Evolutionary conservation across 176 grass and related monocot genomes (phyloP).

Genomic region (Otatea glauca): DNA sequence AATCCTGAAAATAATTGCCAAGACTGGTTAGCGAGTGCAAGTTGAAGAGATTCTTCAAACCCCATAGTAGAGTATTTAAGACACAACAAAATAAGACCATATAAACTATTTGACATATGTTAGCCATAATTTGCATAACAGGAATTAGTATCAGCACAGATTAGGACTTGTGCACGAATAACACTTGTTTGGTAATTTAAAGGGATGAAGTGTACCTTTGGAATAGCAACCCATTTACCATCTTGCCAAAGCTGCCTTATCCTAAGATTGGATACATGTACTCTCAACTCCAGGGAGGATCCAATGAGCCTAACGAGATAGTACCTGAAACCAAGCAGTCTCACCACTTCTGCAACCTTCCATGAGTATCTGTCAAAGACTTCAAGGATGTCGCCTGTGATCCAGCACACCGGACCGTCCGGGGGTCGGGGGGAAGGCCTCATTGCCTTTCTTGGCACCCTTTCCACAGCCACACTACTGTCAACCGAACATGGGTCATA

Average conservation of each 20-base stretch:
- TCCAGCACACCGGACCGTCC: slow-evolving; percentile 45
- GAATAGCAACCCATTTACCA: slow-evolving; percentile 67
- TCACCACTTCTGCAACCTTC: slow-evolving; percentile 66
- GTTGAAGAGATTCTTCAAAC: slow-evolving; percentile 1
- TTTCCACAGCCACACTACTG: slow-evolving; percentile 42
- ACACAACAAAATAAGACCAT: slow-evolving; percentile 9
- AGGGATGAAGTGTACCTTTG: slow-evolving; percentile 66
- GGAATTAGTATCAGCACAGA: slow-evolving; percentile 12
- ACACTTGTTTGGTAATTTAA: slow-evolving; percentile 7
- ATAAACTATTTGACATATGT: slow-evolving; percentile 13
- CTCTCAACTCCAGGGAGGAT: slow-evolving; percentile 57
- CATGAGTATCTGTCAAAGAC: slow-evolving; percentile 73
- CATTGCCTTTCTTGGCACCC: slow-evolving; percentile 64
- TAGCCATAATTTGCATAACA: slow-evolving; percentile 19
- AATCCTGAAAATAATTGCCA: slow-evolving; percentile 56
- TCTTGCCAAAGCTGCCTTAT: slow-evolving; percentile 66
- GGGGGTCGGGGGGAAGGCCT: slow-evolving; percentile 52
- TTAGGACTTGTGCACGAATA: background rate
- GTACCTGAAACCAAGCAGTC: slow-evolving; percentile 48
- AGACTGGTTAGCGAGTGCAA: slow-evolving; percentile 1
- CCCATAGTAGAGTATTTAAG: slow-evolving; percentile 20
- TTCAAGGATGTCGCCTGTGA: slow-evolving; percentile 56
- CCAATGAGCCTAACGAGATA: slow-evolving; percentile 68
- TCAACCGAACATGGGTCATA: slow-evolving; percentile 44
- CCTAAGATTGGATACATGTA: slow-evolving; percentile 54